Evolutionary conservation across 1,284 basidiomycete genomes (phyloP), one percentile per base, ranked within the genome.

Genomic region (Chalciporus sp.): DNA sequence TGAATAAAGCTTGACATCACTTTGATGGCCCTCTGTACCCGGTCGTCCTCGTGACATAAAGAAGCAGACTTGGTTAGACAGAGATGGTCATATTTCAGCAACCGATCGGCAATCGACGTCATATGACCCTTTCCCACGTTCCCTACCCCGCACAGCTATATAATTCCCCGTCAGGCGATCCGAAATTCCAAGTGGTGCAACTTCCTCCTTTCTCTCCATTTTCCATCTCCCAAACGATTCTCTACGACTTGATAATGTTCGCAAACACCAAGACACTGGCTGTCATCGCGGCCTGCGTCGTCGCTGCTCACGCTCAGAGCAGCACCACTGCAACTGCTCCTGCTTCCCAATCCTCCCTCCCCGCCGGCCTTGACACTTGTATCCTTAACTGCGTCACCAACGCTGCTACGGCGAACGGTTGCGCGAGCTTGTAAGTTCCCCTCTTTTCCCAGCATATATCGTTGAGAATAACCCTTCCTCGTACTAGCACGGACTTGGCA

Each of bases 291-390:
- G 40, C 59, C 0, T 61, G 56, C n/a, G 61, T 47, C 5, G 43
- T 68, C 39, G 41, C 51, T 14, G 65, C 35, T 1, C 50, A 56
- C 0, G 67, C 64, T 0, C 66, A 67, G 54, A 19, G 46, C 4
- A 2, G 14, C 9, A 11, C 9, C 0, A 10, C 49, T 23, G 27
- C 20, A 2, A n/a, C 53, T 4, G 31, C 52, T 0, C 7, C 54
- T 10, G 12, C 52, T 0, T 41, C 57, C 2, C 47, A 58, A n/a
- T 1, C 52, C 1, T 43, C 59, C 1, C 0, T 33, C 10, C 16
- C 56, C 0, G 20, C 54, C 8, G 51, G 51, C 4, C 19, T 60
- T 6, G 47, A 56, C 19, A 0, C 10, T 0, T 68, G 67, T 29
- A 56, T 68, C 41, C 0, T 57, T 1, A 0, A 0, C 2, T 68